Evolutionary conservation across 805 yeast genomes (phyloP), one percentile per base, ranked within the genome.

Genomic region (Priceomyces carsonii): DNA sequence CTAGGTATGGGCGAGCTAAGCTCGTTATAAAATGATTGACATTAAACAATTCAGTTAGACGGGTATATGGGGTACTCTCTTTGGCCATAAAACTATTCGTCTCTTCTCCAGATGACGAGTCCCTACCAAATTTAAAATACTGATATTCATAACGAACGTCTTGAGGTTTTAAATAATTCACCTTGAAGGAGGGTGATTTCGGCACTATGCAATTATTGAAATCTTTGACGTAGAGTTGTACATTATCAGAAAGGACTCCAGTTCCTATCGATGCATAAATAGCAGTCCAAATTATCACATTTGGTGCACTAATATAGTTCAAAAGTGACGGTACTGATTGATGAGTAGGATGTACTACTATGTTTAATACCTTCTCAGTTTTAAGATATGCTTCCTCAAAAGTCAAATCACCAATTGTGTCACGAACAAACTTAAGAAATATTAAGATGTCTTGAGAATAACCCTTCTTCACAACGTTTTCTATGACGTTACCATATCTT

Each of bases 21-120:
- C 96, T 86, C 1, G 90, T 90, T 19, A 93, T 72, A 53, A 88
- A 91, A 59, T 90, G 95, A 59, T 93, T 93, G 16, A 93, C 98
- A 50, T 93, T 93, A 67, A 91, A 93, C 39, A 91, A 71, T 57
- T 93, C 98, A 0, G 96, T 84, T 31, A 91, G 71, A 36, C 96
- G 69, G 1, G 93, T 85, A 54, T 91, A 91, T 0, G 97, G 96
- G 8, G 71, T 59, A 31, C 58, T 58, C 14, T 63, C 64, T 40
- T 55, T 57, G 13, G 55, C 38, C n/a, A 53, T 46, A 18, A 46
- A 47, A 20, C 48, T 47, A 15, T 45, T 45, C n/a, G 42, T 45
- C 8, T 39, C 36, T 14, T 35, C 43, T 9, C 26, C 29, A 13
- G 27, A 24, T 10, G 44, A 48, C 17, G 37, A 8, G 21, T 32